Evolutionary conservation across 2,329 filamentous ascomycete genomes (phyloP).

Genomic region (Xylaria sp.): DNA sequence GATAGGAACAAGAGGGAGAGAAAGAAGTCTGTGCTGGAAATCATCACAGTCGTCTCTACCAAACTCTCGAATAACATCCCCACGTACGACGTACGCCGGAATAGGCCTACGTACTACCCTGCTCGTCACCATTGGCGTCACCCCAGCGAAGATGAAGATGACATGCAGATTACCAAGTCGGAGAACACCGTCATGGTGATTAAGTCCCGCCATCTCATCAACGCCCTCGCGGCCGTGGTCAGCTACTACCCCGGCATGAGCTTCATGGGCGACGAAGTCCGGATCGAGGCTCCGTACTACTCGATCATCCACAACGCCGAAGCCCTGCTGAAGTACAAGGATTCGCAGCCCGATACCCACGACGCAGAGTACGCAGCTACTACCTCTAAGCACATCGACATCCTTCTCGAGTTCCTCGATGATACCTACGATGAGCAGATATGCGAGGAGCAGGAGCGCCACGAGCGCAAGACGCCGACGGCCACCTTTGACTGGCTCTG

Average conservation of each 20-base stretch:
- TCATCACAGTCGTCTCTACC: constrained; percentile 48
- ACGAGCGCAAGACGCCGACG: constrained; percentile 45
- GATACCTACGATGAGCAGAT: constrained; percentile 46
- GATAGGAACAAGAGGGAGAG: constrained; percentile 17
- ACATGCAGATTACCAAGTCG: constrained; percentile 38
- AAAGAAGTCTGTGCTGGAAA: constrained; percentile 49
- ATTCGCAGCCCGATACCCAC: constrained; percentile 49
- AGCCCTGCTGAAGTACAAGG: constrained; percentile 50
- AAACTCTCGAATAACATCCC: constrained; percentile 18
- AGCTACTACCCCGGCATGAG: constrained; percentile 53
- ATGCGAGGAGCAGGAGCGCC: constrained; percentile 48
- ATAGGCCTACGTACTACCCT: background rate
- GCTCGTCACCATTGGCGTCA: background rate
- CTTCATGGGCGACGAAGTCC: constrained; percentile 45
- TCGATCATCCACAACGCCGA: constrained; percentile 54
- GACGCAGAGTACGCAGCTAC: constrained; percentile 47
- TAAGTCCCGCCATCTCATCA: constrained; percentile 52
- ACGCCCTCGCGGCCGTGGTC: constrained; percentile 54
- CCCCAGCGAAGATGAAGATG: constrained; percentile 27
- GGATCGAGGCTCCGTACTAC: constrained; percentile 52
- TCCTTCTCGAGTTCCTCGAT: constrained; percentile 52
- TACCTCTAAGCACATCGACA: constrained; percentile 52
- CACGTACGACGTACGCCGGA: constrained; percentile 27
- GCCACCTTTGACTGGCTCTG: constrained; percentile 54
- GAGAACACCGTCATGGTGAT: constrained; percentile 50